Conservation (phyloP, 2,329 filamentous ascomycete species). For the Colletotrichum sp. region DNA sequence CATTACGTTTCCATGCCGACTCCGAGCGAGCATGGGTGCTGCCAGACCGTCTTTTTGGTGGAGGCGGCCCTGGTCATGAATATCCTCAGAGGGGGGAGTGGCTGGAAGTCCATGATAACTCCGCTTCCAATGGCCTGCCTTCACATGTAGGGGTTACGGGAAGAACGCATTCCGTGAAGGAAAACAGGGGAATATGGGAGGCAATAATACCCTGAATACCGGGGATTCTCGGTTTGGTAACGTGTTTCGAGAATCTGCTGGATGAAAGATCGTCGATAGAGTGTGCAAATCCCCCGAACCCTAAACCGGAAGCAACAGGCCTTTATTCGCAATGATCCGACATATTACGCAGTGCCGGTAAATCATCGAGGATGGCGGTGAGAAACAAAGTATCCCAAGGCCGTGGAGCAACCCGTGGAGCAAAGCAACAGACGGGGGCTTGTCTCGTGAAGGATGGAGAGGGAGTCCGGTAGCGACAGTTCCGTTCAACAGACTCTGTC, state of each 20-base stretch:
- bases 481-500: not conserved
- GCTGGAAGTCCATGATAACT: not conserved
- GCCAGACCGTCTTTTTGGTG: slow-evolving; percentile 14
- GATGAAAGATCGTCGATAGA: slow-evolving; percentile 16
- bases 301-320: slow-evolving; percentile 8
- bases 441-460: not conserved
- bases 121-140: not conserved
- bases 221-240: slow-evolving; percentile 16
- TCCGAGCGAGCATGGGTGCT: not conserved
- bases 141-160: slow-evolving; percentile 4
- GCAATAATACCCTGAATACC: not conserved
- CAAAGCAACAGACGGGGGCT: not conserved
- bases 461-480: not conserved
- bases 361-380: not conserved
- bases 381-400: not conserved
- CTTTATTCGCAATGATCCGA: not conserved
- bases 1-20: not conserved
- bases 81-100: not conserved
- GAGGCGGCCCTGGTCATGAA: not conserved
- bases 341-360: not conserved
- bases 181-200: not conserved
- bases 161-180: not conserved
- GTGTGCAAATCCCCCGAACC: slow-evolving; percentile 18
- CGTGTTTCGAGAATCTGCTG: slow-evolving; percentile 14
- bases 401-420: not conserved